Evolutionary conservation across 2,329 filamentous ascomycete genomes (phyloP).

Genomic region (Colletotrichum sp.): DNA sequence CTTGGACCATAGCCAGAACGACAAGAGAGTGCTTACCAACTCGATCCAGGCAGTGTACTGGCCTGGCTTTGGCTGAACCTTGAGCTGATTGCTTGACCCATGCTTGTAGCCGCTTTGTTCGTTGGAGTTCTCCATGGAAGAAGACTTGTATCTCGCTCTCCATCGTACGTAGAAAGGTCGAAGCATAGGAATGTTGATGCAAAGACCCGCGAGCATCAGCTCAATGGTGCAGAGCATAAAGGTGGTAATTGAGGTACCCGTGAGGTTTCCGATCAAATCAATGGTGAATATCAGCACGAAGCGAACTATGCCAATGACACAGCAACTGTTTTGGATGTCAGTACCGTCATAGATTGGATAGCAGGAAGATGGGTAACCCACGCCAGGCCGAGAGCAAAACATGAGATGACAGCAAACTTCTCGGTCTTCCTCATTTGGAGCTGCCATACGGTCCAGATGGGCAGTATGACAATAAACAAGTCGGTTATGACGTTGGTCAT

Average conservation of each 20-base stretch:
- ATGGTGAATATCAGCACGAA: constrained; percentile 41
- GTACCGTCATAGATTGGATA: background rate
- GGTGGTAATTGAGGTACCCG: constrained; percentile 43
- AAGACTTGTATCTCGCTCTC: constrained; percentile 34
- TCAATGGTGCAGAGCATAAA: constrained; percentile 44
- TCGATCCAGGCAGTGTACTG: constrained; percentile 17
- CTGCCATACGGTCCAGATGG: constrained; percentile 37
- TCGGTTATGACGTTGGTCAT: constrained; percentile 39
- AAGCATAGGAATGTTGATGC: constrained; percentile 47
- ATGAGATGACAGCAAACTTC: constrained; percentile 28
- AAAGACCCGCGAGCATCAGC: constrained; percentile 44
- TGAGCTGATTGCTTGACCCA: background rate
- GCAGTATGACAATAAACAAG: constrained; percentile 37
- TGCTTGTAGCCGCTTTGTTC: constrained; percentile 5
- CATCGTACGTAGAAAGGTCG: constrained; percentile 38
- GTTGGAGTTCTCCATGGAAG: constrained; percentile 29
- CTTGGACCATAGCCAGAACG: background rate
- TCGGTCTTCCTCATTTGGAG: constrained; percentile 30
- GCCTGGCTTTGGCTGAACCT: constrained; percentile 4
- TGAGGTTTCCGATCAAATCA: constrained; percentile 38
- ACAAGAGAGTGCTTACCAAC: constrained; percentile 5
- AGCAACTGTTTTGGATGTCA: constrained; percentile 29
- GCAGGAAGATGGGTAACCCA: background rate
- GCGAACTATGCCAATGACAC: constrained; percentile 42
- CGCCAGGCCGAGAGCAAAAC: constrained; percentile 26